These are phyloP conservation scores for Colletotrichum shisoi DNA, from an alignment of 2,329 filamentous ascomycete genomes.

Conservation along the genomic window DNA sequence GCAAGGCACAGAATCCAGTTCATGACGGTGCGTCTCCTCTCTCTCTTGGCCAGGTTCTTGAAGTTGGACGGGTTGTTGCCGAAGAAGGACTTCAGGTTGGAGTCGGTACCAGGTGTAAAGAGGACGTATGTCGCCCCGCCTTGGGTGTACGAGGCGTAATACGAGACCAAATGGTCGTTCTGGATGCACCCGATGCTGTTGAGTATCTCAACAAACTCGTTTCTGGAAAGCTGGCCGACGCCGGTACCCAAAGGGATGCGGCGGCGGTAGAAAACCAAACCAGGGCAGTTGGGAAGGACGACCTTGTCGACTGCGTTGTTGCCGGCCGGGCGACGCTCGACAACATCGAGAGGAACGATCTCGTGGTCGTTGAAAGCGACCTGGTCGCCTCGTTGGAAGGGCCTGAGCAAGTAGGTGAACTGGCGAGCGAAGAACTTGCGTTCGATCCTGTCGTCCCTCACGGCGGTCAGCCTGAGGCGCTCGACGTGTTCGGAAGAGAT, in stretches of 20 bases:
- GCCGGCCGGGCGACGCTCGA: constrained; percentile 63
- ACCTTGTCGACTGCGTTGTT: constrained; percentile 63
- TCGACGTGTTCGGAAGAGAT: constrained; percentile 71
- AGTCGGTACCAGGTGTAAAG: constrained; percentile 71
- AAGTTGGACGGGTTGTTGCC: constrained; percentile 68
- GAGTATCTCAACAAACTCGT: constrained; percentile 69
- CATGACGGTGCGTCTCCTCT: constrained; percentile 67
- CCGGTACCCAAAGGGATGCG: constrained; percentile 62
- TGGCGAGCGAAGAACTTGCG: constrained; percentile 74
- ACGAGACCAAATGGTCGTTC: constrained; percentile 74
- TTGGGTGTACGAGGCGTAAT: constrained; percentile 75
- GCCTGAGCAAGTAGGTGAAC: constrained; percentile 73
- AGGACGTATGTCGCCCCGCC: constrained; percentile 70
- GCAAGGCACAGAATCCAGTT: constrained; percentile 79
- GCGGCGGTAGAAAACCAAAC: constrained; percentile 64
- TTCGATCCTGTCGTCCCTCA: constrained; percentile 69
- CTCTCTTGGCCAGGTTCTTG: constrained; percentile 67
- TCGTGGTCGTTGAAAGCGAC: constrained; percentile 71
- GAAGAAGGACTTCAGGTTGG: constrained; percentile 72
- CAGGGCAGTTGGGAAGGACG: constrained; percentile 68
- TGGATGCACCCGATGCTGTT: constrained; percentile 65
- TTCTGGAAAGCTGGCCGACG: constrained; percentile 55
- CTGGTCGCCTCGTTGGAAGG: constrained; percentile 67
- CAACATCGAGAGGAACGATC: constrained; percentile 72
- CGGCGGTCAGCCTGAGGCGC: constrained; percentile 66